Base-by-base conservation (phyloP, 495 filamentous ascomycete genomes). In the Wilcoxina mikolae region DNA sequence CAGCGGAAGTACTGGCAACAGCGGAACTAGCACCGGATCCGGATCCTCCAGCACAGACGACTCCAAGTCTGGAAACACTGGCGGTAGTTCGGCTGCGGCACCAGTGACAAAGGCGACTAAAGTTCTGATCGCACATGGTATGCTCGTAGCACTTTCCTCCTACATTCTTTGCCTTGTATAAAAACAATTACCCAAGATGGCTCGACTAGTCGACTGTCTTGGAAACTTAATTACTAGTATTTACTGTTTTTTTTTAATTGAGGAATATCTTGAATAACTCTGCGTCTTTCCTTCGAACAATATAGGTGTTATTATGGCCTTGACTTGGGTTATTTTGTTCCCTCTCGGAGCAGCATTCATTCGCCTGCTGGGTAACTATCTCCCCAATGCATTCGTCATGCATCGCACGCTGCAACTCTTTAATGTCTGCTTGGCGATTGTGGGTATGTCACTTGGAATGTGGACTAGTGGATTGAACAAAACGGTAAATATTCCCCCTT, bases 391-490 rank as follows among this genome's bases (percentile, higher is more conserved):
- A 5, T 52, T 68, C 64, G 62, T 66, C 29, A 50, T 83, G 3
- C 84, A 88, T 65, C 78, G 69, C 1, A 67, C 55, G 0, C 70
- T 78, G 50, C 85, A 88, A 65, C 48, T 74, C 0, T 60, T 83
- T 9, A 67, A 77, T 24, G 75, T 81, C 54, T 25, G 70, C 11
- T 53, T 79, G 5, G 76, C 77, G 52, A 71, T 82, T 61, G 72
- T 73, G 4, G 84, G 78, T 0, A 71, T 87, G 46, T 80, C 71
- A 2, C 35, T 84, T 20, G 84, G 84, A 22, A 61, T 86, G 18
- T 73, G 69, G 56, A 54, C 72, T 64, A 56, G 77, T 57, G 42
- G 64, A 60, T 43, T 68, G 66, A 25, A 62, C 58, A 0, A 47
- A 49, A 33, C 55, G 31, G 56, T 69, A 67, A 20, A 67, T 66